Evolutionary conservation across 2,329 filamentous ascomycete species (phyloP), one percentile per base, ranked within the genome.

Genomic region (Aspergillus vadensis): DNA sequence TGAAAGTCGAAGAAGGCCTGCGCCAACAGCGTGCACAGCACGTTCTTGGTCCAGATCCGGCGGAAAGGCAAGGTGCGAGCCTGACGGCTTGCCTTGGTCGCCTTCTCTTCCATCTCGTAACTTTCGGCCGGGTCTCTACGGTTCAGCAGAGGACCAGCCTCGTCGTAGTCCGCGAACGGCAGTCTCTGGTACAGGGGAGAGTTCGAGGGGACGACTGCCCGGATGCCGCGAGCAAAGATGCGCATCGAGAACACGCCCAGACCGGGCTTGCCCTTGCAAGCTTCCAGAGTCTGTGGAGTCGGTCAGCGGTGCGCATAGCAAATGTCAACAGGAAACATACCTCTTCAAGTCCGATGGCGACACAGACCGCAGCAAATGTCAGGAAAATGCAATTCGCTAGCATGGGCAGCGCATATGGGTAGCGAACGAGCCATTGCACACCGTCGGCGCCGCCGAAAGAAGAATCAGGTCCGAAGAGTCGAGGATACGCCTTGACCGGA

Each of bases 1-100:
- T 91, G 89, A 69, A 91, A 89, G 71, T 90, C 88, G 73, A 90
- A 88, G 63, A 91, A 85, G 7, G 86, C 87, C 66, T 88, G 86
- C 25, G 86, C 86, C 56, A 89, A 70, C 6, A 91, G 75, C 3
- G 82, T 84, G 72, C 78, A 82, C 61, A 85, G 68, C 10, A 85
- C 82, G 62, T 85, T 85, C 55, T 80, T 74, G 2, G 83, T 85
- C 81, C 83, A 84, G 50, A 85, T 82, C 23, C 77, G 74, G 27
- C 75, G 74, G 72, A 85, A 83, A 1, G 82, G 75, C 14, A 84
- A 65, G 10, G 73, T 71, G 15, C 72, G 76, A 47, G 70, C 80
- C 72, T 80, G 56, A 76, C 77, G 64, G 65, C 63, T 59, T 41
- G 70, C 65, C 55, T 75, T 69, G 47, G 70, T 47, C 54, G 69